These are phyloP conservation scores for Neurospora sp. DNA, from an alignment of 495 filamentous ascomycete species.

Conservation along the genomic window DNA sequence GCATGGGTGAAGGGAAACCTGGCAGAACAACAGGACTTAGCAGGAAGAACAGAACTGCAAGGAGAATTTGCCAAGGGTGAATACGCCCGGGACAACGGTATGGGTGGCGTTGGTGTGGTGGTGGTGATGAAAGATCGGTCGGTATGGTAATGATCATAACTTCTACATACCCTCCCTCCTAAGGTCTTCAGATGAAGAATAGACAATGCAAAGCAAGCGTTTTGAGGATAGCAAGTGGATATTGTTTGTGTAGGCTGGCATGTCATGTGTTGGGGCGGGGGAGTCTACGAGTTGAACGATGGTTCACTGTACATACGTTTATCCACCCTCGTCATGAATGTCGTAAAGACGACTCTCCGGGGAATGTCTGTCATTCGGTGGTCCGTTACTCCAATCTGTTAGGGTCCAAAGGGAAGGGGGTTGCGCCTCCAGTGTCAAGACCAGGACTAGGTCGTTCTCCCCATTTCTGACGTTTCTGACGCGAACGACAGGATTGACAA, in stretches of 20 bases:
- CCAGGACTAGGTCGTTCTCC: neutral
- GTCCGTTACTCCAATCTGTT: too few relatives aligned
- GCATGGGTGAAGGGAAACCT: neutral
- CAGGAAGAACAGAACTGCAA: neutral
- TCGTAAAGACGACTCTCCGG: neutral
- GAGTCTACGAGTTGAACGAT: neutral
- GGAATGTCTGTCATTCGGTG: neutral
- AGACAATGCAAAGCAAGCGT: neutral
- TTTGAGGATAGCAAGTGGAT: neutral
- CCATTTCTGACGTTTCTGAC: neutral
- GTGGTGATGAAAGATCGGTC: neutral
- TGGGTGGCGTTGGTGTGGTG: neutral
- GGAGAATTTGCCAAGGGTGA: neutral
- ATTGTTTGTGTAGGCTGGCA: neutral
- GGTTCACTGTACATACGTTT: neutral
- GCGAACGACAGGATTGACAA: neutral
- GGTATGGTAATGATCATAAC: neutral
- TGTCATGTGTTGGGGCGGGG: neutral
- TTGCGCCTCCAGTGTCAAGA: neutral
- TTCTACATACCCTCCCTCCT: neutral
- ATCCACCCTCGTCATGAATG: neutral
- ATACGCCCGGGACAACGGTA: neutral
- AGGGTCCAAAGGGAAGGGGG: neutral
- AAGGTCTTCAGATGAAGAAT: neutral
- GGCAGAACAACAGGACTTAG: slow-evolving; percentile 7